These are phyloP conservation scores for Schizopora paradoxa DNA, from an alignment of 1,284 basidiomycete genomes.

Conservation along the genomic window DNA sequence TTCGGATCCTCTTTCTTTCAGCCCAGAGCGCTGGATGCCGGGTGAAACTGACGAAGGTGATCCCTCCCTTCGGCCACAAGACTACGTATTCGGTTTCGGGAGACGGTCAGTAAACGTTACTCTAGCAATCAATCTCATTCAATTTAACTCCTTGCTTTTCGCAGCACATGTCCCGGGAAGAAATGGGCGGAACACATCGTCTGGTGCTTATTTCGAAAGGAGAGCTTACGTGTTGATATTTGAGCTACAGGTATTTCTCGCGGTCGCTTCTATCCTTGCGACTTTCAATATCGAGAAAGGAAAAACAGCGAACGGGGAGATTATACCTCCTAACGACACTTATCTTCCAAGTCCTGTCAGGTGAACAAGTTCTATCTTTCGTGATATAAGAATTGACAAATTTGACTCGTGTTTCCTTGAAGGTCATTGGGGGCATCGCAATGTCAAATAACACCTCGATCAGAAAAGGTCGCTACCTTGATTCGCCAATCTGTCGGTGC, in stretches of 20 bases:
- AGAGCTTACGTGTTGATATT: background rate
- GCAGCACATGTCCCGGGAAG: constrained; percentile 16
- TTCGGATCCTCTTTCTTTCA: constrained; percentile 24
- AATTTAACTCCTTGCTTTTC: background rate
- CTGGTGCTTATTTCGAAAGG: background rate
- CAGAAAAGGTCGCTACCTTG: constrained; percentile 1
- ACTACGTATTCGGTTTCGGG: constrained; percentile 15
- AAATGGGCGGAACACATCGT: constrained; percentile 11
- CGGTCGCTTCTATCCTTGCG: constrained; percentile 8
- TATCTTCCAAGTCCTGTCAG: constrained; percentile 3
- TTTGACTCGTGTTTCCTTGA: too few species aligned
- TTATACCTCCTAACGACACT: constrained; percentile 5
- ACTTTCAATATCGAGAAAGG: constrained; percentile 14
- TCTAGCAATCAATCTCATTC: too few species aligned
- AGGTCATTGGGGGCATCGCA: constrained; percentile 13
- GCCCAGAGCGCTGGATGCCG: constrained; percentile 27
- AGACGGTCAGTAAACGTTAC: too few species aligned
- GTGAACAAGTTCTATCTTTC: too few species aligned
- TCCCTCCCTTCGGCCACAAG: too few species aligned
- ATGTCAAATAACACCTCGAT: constrained; percentile 10
- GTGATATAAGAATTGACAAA: too few species aligned
- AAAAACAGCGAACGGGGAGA: constrained; percentile 3
- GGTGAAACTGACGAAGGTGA: too few species aligned
- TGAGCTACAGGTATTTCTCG: constrained; percentile 9
- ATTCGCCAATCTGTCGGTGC: constrained; percentile 9